phyloP scores from a whole-genome alignment of 176 grass and related monocot genomes.

The Juncus inflexus region DNA sequence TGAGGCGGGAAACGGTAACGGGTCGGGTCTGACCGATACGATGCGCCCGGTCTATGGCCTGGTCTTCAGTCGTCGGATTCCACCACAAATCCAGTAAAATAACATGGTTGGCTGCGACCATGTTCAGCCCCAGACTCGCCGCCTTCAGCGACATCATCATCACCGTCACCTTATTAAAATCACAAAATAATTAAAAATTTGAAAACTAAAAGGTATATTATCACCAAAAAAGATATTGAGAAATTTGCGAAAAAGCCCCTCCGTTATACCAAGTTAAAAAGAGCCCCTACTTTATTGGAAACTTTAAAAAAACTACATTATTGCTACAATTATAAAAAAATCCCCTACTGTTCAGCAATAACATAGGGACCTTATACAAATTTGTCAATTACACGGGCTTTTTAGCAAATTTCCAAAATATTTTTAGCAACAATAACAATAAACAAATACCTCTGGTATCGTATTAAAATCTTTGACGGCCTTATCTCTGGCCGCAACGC shows the following conservation, averaged over 20 bases:
- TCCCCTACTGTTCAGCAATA: too few relatives aligned
- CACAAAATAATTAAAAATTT: constrained; percentile 7
- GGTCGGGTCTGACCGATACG: constrained; percentile 92
- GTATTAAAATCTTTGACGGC: constrained; percentile 93
- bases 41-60: constrained; percentile 96
- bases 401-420: too few relatives aligned
- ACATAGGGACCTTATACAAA: too few relatives aligned
- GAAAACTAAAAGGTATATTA: not conserved
- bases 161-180: constrained; percentile 63
- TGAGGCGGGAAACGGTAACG: constrained; percentile 86
- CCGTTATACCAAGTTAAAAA: too few relatives aligned
- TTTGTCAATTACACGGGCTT: too few relatives aligned
- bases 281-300: too few relatives aligned
- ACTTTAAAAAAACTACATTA: not conserved
- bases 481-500: constrained; percentile 83
- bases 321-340: not conserved
- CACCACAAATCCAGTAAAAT: constrained; percentile 63
- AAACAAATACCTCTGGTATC: constrained; percentile 54
- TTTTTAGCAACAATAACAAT: too few relatives aligned
- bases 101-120: constrained; percentile 43
- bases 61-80: constrained; percentile 99
- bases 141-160: constrained; percentile 98
- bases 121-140: constrained; percentile 37
- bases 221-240: not conserved
- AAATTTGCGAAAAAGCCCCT: not conserved